Conservation (phyloP, 2,329 filamentous ascomycete species). For the Fusarium sp. region DNA sequence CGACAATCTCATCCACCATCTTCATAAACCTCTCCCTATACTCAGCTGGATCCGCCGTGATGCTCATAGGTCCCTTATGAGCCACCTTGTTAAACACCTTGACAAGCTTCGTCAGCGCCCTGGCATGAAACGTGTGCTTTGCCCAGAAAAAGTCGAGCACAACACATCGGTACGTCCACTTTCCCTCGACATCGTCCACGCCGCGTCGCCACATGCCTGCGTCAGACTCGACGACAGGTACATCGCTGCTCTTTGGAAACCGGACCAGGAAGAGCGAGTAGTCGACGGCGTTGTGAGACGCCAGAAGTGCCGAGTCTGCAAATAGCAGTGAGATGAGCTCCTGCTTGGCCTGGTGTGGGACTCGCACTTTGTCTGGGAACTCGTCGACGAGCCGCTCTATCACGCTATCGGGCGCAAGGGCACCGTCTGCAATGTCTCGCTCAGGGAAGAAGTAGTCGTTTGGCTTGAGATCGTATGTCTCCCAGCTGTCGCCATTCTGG, state of each 20-base stretch:
- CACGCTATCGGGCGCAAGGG: slow-evolving; percentile 71
- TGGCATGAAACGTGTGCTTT: slow-evolving; percentile 74
- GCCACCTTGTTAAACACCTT: slow-evolving; percentile 71
- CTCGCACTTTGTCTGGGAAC: slow-evolving; percentile 72
- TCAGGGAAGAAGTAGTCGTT: slow-evolving; percentile 81
- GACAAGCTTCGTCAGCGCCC: slow-evolving; percentile 73
- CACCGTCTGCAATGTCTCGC: slow-evolving; percentile 73
- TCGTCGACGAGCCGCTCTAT: slow-evolving; percentile 74
- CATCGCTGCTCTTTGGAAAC: slow-evolving; percentile 32
- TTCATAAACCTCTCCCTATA: slow-evolving; percentile 67
- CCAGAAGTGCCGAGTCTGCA: slow-evolving; percentile 71
- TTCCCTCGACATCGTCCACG: slow-evolving; percentile 68
- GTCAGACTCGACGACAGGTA: slow-evolving; percentile 24
- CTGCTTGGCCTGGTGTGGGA: slow-evolving; percentile 65
- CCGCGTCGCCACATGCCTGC: slow-evolving; percentile 68
- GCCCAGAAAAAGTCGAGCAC: slow-evolving; percentile 84
- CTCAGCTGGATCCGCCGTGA: slow-evolving; percentile 75
- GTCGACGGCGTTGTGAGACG: slow-evolving; percentile 73
- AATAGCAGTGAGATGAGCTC: slow-evolving; percentile 66
- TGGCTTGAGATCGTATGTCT: slow-evolving; percentile 80
- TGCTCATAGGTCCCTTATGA: slow-evolving; percentile 76
- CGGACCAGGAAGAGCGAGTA: slow-evolving; percentile 80
- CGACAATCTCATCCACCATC: slow-evolving; percentile 59
- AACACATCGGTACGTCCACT: slow-evolving; percentile 74
- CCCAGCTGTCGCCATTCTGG: slow-evolving; percentile 62